A percentile compares a stretch with the other conserved stretches of the same genome.
These are phyloP conservation scores for Coniosporium tulheliwenetii DNA, from an alignment of 2,329 filamentous ascomycete species.

Conservation along the genomic window DNA sequence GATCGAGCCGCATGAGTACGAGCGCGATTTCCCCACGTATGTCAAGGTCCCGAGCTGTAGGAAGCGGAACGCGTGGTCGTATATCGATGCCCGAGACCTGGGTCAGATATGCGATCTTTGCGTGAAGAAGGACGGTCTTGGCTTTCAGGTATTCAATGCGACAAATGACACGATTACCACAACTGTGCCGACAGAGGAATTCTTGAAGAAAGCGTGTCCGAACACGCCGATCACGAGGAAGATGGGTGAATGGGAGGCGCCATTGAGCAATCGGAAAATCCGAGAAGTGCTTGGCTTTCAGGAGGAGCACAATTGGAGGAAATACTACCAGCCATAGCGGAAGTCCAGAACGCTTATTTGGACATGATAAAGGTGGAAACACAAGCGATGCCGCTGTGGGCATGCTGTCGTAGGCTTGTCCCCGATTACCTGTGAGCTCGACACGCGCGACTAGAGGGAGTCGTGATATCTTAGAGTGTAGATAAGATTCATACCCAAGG, in stretches of 20 bases:
- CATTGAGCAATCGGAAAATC: constrained; percentile 45
- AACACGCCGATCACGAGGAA: constrained; percentile 36
- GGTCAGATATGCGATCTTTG: constrained; percentile 44
- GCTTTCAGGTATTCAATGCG: constrained; percentile 50
- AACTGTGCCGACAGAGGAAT: constrained; percentile 33
- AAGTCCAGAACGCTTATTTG: neutral
- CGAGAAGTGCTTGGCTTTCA: constrained; percentile 41
- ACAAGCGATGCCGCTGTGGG: neutral
- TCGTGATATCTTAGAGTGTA: too few species aligned
- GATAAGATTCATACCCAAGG: too few species aligned
- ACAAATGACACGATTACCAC: constrained; percentile 47
- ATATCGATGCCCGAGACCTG: constrained; percentile 46
- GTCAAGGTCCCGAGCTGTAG: constrained; percentile 34
- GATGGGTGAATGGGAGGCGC: constrained; percentile 43
- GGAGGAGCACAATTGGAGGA: constrained; percentile 42
- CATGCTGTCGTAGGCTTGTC: constrained; percentile 4
- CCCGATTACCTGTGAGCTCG: constrained; percentile 1
- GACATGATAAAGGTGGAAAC: too few species aligned
- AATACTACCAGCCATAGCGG: constrained; percentile 26
- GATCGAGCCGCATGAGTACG: constrained; percentile 46
- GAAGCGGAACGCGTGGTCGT: constrained; percentile 45
- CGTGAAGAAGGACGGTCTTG: constrained; percentile 37
- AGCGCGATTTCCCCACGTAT: constrained; percentile 34
- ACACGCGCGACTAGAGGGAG: constrained; percentile 2
- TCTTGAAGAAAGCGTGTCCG: constrained; percentile 34